Conservation (phyloP, 2,329 filamentous ascomycete genomes). For the Cladophialophora immunda region DNA sequence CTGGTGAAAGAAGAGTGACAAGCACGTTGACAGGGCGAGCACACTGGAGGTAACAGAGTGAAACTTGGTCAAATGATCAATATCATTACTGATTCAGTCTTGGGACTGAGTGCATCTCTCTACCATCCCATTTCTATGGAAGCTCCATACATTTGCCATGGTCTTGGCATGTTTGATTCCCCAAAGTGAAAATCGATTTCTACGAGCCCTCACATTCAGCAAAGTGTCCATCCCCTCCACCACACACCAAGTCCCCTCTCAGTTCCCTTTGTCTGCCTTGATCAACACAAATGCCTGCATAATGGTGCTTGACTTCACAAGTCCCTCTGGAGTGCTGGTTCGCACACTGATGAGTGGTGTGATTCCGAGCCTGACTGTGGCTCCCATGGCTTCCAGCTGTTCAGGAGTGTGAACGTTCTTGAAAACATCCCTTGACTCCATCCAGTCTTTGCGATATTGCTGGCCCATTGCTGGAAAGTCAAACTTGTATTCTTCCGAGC, state of each 20-base stretch:
- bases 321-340: slow-evolving; percentile 21
- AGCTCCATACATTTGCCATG: background rate
- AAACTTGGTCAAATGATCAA: background rate
- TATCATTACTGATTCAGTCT: background rate
- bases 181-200: background rate
- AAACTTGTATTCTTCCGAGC: slow-evolving; percentile 35
- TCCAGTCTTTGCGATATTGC: slow-evolving; percentile 20
- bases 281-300: slow-evolving; percentile 27
- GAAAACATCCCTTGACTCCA: slow-evolving; percentile 24
- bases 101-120: background rate
- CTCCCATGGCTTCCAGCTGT: slow-evolving; percentile 24
- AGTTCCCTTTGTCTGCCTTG: slow-evolving; percentile 16
- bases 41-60: background rate
- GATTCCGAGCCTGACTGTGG: slow-evolving; percentile 29
- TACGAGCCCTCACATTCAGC: background rate
- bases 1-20: background rate
- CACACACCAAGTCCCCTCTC: background rate
- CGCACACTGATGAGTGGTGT: slow-evolving; percentile 28
- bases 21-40: background rate
- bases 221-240: background rate
- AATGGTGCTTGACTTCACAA: slow-evolving; percentile 12
- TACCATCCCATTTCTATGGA: background rate
- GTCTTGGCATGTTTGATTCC: slow-evolving; percentile 2
- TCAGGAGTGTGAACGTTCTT: slow-evolving; percentile 15
- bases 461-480: slow-evolving; percentile 21